phyloP scores from a whole-genome alignment of 345 rosid species.

The Anastatica hierochuntica region DNA sequence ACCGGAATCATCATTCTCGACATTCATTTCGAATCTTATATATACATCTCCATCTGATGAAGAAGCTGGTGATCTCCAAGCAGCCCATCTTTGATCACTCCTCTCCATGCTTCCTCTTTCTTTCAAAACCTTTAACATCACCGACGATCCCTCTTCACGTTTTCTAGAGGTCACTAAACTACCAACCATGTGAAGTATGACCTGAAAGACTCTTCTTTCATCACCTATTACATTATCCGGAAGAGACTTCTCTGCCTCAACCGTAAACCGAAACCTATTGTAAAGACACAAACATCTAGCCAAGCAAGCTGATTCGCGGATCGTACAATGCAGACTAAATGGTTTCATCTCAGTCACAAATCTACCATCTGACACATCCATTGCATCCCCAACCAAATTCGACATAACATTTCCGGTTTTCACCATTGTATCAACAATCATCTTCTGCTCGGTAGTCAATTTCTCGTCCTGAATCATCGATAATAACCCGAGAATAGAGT shows the following conservation, averaged over 20 bases:
- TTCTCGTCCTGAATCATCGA: constrained; percentile 68
- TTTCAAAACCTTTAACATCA: constrained; percentile 35
- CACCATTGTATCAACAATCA: constrained; percentile 70
- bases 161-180: constrained; percentile 45
- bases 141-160: constrained; percentile 36
- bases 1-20: constrained; percentile 18
- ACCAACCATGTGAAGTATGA: constrained; percentile 85
- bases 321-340: constrained; percentile 50
- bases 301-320: constrained; percentile 69
- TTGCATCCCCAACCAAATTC: constrained; percentile 67
- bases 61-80: constrained; percentile 47
- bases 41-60: constrained; percentile 50
- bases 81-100: constrained; percentile 63
- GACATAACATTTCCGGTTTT: constrained; percentile 69
- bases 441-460: constrained; percentile 45
- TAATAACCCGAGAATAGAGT: constrained; percentile 62
- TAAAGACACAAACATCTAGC: constrained; percentile 71
- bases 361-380: constrained; percentile 72
- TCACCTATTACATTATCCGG: constrained; percentile 79
- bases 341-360: constrained; percentile 50
- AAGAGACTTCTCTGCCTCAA: constrained; percentile 60
- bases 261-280: constrained; percentile 47
- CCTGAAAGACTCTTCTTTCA: constrained; percentile 78
- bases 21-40: constrained; percentile 58
- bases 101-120: constrained; percentile 61